Conservation (phyloP, 2,329 filamentous ascomycete genomes). For the Diaporthe vexans region DNA sequence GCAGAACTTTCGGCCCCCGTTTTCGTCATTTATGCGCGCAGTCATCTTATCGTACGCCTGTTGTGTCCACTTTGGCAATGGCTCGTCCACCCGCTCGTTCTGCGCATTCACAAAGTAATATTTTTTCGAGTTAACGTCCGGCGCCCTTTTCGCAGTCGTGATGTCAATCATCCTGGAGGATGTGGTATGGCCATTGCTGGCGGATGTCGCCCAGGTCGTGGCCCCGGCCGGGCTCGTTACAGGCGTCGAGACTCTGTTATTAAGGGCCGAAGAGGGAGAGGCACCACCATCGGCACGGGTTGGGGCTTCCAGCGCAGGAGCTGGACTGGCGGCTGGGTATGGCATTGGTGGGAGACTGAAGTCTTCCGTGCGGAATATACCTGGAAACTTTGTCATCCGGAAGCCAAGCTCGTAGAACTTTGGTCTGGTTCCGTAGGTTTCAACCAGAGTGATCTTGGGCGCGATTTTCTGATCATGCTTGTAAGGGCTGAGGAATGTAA, state of each 20-base stretch:
- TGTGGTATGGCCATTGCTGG: neutral
- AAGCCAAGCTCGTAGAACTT: neutral
- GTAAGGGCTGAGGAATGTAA: slow-evolving; percentile 7
- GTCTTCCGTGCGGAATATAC: neutral
- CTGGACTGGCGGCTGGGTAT: neutral
- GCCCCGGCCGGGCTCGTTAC: neutral
- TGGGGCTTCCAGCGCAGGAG: neutral
- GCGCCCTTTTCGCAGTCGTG: neutral
- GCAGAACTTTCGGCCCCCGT: neutral
- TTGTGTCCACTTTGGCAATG: neutral
- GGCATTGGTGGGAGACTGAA: neutral
- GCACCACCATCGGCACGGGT: neutral
- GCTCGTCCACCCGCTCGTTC: slow-evolving; percentile 6
- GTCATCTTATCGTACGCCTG: neutral
- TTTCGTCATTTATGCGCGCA: neutral
- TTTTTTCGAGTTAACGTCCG: neutral
- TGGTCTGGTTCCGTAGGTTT: neutral
- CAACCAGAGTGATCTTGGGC: slow-evolving; percentile 1
- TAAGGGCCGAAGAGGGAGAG: neutral
- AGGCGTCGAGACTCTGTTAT: neutral
- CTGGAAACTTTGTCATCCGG: neutral
- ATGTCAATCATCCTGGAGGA: slow-evolving; percentile 9
- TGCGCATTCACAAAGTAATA: neutral
- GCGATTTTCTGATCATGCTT: neutral
- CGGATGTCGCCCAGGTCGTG: neutral